These are phyloP conservation scores for Gracilariopsis chorda DNA, from an alignment of 23 red algal genomes.

Conservation along the genomic window DNA sequence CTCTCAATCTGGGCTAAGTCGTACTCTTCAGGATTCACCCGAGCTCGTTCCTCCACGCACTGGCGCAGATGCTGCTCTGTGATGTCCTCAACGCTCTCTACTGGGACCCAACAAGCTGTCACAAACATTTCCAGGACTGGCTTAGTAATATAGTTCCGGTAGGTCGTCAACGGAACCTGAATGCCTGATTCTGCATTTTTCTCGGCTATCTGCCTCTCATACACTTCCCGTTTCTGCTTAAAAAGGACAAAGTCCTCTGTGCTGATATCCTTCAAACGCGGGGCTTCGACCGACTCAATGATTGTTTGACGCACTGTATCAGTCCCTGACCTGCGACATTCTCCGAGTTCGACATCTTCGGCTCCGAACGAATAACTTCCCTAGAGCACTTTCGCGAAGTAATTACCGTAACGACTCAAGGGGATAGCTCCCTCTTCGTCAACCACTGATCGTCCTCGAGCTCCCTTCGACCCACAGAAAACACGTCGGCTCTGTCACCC, in stretches of 20 bases:
- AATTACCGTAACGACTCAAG: no score
- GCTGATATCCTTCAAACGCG: background rate
- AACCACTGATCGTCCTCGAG: no score
- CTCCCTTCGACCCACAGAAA: no score
- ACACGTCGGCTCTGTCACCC: no score
- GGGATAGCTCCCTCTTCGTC: no score
- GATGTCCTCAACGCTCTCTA: background rate
- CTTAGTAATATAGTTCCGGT: background rate
- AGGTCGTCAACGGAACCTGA: background rate
- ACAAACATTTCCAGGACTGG: slow-evolving; percentile 16
- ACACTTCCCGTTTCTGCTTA: background rate
- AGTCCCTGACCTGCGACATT: no score
- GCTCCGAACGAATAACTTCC: no score
- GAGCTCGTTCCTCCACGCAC: background rate
- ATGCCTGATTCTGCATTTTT: background rate
- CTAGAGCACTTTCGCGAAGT: no score
- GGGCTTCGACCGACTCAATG: background rate
- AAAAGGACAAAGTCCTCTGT: background rate
- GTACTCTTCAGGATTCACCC: background rate
- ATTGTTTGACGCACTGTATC: no score
- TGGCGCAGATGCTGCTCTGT: background rate
- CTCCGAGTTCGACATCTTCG: no score
- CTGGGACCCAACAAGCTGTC: background rate
- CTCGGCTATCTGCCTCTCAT: background rate
- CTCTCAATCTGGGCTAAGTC: background rate